These are phyloP conservation scores for Benincasa hispida DNA, from an alignment of 306 rosid species.

Conservation along the genomic window DNA sequence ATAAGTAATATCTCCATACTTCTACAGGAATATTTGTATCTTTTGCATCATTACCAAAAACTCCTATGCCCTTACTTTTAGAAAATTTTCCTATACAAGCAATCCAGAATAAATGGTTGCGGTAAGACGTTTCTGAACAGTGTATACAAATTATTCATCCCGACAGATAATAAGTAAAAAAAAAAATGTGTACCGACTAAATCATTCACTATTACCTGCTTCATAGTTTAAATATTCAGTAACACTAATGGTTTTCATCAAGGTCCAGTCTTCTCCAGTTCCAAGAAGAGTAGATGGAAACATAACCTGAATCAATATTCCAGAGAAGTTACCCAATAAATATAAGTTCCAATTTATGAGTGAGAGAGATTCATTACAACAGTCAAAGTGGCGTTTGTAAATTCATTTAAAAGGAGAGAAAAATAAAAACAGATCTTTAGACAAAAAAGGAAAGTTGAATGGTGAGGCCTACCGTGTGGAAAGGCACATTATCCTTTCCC, in stretches of 20 bases:
- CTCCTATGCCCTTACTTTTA: conserved; percentile 88
- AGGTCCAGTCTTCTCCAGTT: conserved; percentile 83
- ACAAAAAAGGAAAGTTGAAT: not conserved
- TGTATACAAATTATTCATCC: not conserved
- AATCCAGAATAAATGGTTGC: not conserved
- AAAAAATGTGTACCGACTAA: not conserved
- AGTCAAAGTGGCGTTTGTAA: not conserved
- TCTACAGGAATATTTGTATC: conserved; percentile 87
- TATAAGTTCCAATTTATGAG: not conserved
- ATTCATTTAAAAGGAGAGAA: not conserved
- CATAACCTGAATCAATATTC: conserved; percentile 57
- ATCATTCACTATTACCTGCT: conserved; percentile 36
- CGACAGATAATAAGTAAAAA: not conserved
- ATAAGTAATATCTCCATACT: conserved; percentile 98
- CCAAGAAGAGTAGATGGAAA: conserved; percentile 91
- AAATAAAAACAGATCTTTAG: not conserved
- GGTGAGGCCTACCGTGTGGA: conserved; percentile 67
- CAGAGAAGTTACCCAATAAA: not conserved
- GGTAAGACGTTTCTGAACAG: not conserved
- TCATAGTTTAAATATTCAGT: conserved; percentile 94
- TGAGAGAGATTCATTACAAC: not conserved
- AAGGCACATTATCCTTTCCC: conserved; percentile 99
- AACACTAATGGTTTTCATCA: conserved; percentile 96
- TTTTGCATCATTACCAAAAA: conserved; percentile 92
- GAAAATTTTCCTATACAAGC: conserved; percentile 72